These are phyloP conservation scores for Syncephalastrum sp. DNA, from an alignment of 371 early-diverging fungal genomes.

Conservation along the genomic window DNA sequence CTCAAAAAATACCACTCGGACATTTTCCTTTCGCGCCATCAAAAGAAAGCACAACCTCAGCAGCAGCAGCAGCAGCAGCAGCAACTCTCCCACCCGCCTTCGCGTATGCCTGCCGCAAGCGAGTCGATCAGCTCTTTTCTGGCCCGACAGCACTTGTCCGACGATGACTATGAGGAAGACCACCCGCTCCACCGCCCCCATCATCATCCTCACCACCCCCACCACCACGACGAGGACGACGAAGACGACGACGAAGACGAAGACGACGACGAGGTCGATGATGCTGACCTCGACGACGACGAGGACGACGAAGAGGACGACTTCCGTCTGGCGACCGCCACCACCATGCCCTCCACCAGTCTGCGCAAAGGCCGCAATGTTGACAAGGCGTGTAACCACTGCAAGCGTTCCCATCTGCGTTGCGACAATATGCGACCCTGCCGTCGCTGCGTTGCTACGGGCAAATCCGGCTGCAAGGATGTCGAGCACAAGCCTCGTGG, in stretches of 20 bases:
- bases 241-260: slow-evolving; percentile 15
- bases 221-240: not conserved
- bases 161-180: slow-evolving; percentile 11
- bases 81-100: slow-evolving; percentile 1
- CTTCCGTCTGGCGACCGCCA: not conserved
- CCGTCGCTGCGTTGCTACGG: slow-evolving; percentile 43
- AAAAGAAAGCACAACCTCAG: not conserved
- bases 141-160: slow-evolving; percentile 17
- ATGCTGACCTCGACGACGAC: not conserved
- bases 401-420: slow-evolving; percentile 47
- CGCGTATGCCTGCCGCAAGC: not conserved
- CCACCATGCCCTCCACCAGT: slow-evolving; percentile 3
- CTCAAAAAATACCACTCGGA: slow-evolving; percentile 12
- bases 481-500: slow-evolving; percentile 51
- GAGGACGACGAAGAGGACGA: slow-evolving; percentile 1
- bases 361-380: slow-evolving; percentile 38
- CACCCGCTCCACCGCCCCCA: not conserved
- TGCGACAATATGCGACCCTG: slow-evolving; percentile 50
- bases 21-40: slow-evolving; percentile 6
- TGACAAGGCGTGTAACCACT: slow-evolving; percentile 50
- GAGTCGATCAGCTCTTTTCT: slow-evolving; percentile 17
- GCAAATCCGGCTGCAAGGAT: slow-evolving; percentile 47
- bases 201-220: not conserved
- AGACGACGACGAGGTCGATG: slow-evolving; percentile 15
- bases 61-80: not conserved